A percentile compares a stretch with the other conserved stretches of the same genome.
phyloP scores from a whole-genome alignment of 805 yeast genomes.

The Cyberlindnera saturnus region DNA sequence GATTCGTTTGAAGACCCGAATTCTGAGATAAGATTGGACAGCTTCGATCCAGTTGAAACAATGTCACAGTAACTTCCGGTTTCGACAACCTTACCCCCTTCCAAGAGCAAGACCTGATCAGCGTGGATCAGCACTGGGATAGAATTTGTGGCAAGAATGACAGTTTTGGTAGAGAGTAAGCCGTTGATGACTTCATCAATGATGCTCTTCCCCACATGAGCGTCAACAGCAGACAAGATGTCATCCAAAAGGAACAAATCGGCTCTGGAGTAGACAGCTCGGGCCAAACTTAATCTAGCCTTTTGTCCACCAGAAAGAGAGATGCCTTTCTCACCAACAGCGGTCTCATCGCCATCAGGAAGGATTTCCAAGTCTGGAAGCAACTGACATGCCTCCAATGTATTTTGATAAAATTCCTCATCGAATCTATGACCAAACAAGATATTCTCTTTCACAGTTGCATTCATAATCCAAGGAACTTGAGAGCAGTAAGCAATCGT shows the following conservation, averaged over 20 bases:
- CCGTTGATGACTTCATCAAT: constrained; percentile 77
- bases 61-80: constrained; percentile 55
- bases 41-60: constrained; percentile 38
- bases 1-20: constrained; percentile 55
- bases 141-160: constrained; percentile 79
- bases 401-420: constrained; percentile 70
- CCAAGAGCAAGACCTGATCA: constrained; percentile 58
- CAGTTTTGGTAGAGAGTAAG: constrained; percentile 64
- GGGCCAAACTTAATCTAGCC: constrained; percentile 58
- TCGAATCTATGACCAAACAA: constrained; percentile 85
- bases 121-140: constrained; percentile 76
- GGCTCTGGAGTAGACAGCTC: constrained; percentile 59
- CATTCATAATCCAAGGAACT: constrained; percentile 96
- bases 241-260: constrained; percentile 61
- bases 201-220: constrained; percentile 75
- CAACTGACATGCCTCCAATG: constrained; percentile 85
- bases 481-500: constrained; percentile 86
- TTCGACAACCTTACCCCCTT: constrained; percentile 61
- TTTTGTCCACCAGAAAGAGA: constrained; percentile 60
- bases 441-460: constrained; percentile 84
- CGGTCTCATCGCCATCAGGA: constrained; percentile 85
- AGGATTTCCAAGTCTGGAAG: constrained; percentile 68
- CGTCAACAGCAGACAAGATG: constrained; percentile 65
- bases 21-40: constrained; percentile 50
- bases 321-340: constrained; percentile 63